These are phyloP conservation scores for Chrysosphaeria jannelii DNA, from an alignment of 2,329 filamentous ascomycete species.

Conservation along the genomic window DNA sequence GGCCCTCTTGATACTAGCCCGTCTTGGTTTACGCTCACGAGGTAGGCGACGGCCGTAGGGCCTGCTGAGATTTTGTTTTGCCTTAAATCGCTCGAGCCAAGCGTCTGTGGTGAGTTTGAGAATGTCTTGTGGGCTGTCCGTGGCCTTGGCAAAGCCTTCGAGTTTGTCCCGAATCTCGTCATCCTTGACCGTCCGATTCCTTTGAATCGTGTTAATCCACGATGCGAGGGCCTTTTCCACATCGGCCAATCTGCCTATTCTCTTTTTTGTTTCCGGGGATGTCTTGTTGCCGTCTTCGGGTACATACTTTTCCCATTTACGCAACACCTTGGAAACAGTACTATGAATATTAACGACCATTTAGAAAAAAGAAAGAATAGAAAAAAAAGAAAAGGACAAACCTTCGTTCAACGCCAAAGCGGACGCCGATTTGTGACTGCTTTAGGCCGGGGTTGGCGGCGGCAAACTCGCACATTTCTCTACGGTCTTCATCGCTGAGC, in stretches of 20 bases:
- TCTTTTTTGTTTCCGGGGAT: constrained; percentile 42
- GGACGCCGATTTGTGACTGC: constrained; percentile 83
- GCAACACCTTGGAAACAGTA: constrained; percentile 92
- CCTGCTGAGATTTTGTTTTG: constrained; percentile 36
- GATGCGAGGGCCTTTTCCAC: constrained; percentile 74
- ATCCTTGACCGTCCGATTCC: constrained; percentile 48
- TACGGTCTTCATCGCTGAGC: constrained; percentile 66
- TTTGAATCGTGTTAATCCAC: constrained; percentile 63
- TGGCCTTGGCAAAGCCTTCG: constrained; percentile 42
- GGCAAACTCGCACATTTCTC: constrained; percentile 80
- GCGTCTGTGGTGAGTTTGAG: constrained; percentile 38
- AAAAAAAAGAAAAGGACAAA: constrained; percentile 10
- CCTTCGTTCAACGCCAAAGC: constrained; percentile 95
- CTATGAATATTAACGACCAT: constrained; percentile 15
- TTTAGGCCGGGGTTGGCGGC: constrained; percentile 73
- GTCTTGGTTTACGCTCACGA: constrained; percentile 41
- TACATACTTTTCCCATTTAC: constrained; percentile 84
- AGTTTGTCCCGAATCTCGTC: constrained; percentile 67
- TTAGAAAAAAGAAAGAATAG: background rate
- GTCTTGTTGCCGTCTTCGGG: constrained; percentile 54
- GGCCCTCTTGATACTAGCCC: constrained; percentile 39
- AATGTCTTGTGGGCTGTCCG: constrained; percentile 43
- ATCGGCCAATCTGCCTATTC: constrained; percentile 64
- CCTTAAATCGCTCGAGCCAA: constrained; percentile 91
- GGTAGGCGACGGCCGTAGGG: too few relatives aligned